Conservation (phyloP, 2,329 filamentous ascomycete species). For the Aspergillus fumigatus region DNA sequence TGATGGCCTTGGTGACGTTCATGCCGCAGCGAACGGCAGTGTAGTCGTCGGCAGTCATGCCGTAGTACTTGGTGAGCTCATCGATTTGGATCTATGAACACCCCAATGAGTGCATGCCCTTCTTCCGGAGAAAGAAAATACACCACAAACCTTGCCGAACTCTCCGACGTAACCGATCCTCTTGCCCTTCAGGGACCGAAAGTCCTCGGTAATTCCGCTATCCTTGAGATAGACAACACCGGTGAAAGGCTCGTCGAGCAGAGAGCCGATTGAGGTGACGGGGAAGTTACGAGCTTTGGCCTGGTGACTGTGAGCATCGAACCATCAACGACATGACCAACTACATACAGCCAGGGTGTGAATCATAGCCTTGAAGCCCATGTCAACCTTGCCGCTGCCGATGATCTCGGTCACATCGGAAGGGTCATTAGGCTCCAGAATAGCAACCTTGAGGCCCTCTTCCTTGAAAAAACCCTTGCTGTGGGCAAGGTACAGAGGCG, state of each 20-base stretch:
- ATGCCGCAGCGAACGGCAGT: conserved; percentile 74
- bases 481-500: conserved; percentile 71
- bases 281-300: conserved; percentile 73
- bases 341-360: conserved; percentile 65
- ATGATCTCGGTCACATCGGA: conserved; percentile 81
- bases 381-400: conserved; percentile 68
- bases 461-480: conserved; percentile 70
- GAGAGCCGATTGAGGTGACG: conserved; percentile 66
- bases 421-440: conserved; percentile 74
- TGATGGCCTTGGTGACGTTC: conserved; percentile 75
- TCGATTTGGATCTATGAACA: conserved; percentile 66
- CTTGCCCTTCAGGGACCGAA: conserved; percentile 70
- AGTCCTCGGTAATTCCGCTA: conserved; percentile 70
- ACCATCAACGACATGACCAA: neutral
- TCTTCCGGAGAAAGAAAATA: too few species aligned
- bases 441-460: conserved; percentile 70
- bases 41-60: conserved; percentile 68
- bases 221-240: conserved; percentile 72
- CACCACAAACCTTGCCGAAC: conserved; percentile 58
- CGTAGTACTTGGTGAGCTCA: conserved; percentile 72
- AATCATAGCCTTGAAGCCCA: conserved; percentile 82
- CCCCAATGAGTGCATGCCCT: neutral
- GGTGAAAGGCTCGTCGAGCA: conserved; percentile 76
- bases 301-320: conserved; percentile 33
- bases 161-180: conserved; percentile 75